Percentiles rank a stretch among this genome's conserved stretches.
These are phyloP conservation scores for Collybiopsis confluens DNA, from an alignment of 768 basidiomycete species.

Conservation along the genomic window DNA sequence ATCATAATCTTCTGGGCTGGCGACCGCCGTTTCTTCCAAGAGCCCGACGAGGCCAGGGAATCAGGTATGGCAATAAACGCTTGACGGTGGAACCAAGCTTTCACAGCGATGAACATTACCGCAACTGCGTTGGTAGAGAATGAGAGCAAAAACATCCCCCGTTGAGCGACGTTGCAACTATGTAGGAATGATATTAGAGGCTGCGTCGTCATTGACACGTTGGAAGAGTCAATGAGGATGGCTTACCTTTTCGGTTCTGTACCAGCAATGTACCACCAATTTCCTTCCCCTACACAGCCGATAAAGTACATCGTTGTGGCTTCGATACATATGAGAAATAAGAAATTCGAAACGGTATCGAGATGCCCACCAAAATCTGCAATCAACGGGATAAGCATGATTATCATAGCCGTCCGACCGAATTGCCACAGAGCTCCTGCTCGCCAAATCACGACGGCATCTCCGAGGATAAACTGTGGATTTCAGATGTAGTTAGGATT, in stretches of 20 bases:
- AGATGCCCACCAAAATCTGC: neutral
- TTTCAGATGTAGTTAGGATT: too few species aligned
- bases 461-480: neutral
- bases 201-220: too few species aligned
- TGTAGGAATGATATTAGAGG: too few species aligned
- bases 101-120: neutral
- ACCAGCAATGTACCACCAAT: constrained; percentile 1
- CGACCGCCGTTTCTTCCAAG: neutral
- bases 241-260: constrained; percentile 1
- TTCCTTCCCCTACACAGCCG: neutral
- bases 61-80: neutral
- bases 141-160: neutral
- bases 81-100: neutral
- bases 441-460: neutral
- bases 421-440: neutral
- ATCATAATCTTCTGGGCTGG: constrained; percentile 1
- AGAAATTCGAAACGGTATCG: too few species aligned
- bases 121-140: neutral
- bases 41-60: neutral
- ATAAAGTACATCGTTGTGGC: neutral
- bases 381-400: neutral
- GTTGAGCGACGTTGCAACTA: neutral
- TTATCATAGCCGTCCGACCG: neutral
- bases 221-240: neutral
- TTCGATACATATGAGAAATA: neutral